Percentiles rank a stretch among this genome's conserved stretches.
phyloP scores from a whole-genome alignment of 1,284 basidiomycete genomes.

The Ceratobasidium sp. region DNA sequence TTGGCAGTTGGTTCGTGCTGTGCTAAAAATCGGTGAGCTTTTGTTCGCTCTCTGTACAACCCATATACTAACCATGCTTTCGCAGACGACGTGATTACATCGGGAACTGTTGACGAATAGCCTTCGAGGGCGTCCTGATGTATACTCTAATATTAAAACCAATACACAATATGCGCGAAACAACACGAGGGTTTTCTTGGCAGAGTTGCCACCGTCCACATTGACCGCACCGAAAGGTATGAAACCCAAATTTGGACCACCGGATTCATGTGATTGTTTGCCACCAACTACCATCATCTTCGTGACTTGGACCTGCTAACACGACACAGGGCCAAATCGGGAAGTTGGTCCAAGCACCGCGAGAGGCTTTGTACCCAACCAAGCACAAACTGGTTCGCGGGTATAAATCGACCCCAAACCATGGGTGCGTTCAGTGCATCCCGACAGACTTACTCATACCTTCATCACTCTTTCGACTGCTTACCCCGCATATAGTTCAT shows the following conservation, averaged over 20 bases:
- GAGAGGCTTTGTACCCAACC: not conserved
- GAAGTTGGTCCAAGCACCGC: not conserved
- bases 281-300: not conserved
- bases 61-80: conserved; percentile 26
- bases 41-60: not conserved
- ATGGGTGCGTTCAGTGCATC: not conserved
- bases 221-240: no score
- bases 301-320: not conserved
- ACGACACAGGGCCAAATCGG: not conserved
- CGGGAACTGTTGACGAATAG: conserved; percentile 72
- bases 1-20: conserved; percentile 73
- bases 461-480: not conserved
- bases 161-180: not conserved
- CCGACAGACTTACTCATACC: not conserved
- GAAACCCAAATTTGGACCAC: no score
- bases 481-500: not conserved
- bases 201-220: no score
- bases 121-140: not conserved
- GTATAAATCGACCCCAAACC: not conserved
- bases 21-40: conserved; percentile 77
- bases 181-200: not conserved
- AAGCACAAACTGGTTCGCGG: not conserved
- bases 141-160: not conserved
- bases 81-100: conserved; percentile 74
- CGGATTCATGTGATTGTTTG: no score